Percentiles rank a stretch among this genome's conserved stretches.
These are phyloP conservation scores for Ambrosia hybrid DNA, from an alignment of 140 eudicot species.

Conservation along the genomic window DNA sequence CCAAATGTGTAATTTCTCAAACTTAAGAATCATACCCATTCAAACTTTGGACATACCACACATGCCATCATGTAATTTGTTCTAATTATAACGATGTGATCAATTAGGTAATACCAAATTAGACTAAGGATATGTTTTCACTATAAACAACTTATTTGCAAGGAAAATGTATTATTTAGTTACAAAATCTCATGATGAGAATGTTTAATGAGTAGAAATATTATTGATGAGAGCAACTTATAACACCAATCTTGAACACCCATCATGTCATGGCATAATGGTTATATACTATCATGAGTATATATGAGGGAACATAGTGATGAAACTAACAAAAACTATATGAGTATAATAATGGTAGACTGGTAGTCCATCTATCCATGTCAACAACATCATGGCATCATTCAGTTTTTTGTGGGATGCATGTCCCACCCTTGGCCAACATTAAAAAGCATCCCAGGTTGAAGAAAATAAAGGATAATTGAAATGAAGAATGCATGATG, in stretches of 20 bases:
- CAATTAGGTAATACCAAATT: too few species aligned
- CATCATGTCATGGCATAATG: constrained; percentile 32
- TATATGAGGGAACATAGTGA: constrained; percentile 39
- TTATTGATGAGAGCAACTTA: constrained; percentile 25
- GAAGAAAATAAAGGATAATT: constrained; percentile 35
- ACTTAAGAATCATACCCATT: too few species aligned
- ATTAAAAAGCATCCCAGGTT: constrained; percentile 66
- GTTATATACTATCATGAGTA: constrained; percentile 20
- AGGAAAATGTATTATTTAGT: background rate
- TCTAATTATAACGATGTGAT: too few species aligned
- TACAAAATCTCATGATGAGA: constrained; percentile 11
- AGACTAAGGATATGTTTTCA: too few species aligned
- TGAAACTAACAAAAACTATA: constrained; percentile 24
- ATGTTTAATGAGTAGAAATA: constrained; percentile 12
- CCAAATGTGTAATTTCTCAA: too few species aligned
- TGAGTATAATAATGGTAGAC: constrained; percentile 32
- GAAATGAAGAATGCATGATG: constrained; percentile 33
- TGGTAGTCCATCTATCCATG: constrained; percentile 32
- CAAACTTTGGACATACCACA: too few species aligned
- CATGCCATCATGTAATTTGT: too few species aligned
- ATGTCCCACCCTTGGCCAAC: constrained; percentile 58
- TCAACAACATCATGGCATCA: constrained; percentile 39
- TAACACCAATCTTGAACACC: constrained; percentile 36
- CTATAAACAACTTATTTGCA: background rate
- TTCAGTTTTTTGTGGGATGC: constrained; percentile 39